Percentiles rank a stretch among this genome's conserved stretches.
These are phyloP conservation scores for Skeletonema marinoi DNA, from an alignment of 108 stramenopile genomes.

Conservation along the genomic window DNA sequence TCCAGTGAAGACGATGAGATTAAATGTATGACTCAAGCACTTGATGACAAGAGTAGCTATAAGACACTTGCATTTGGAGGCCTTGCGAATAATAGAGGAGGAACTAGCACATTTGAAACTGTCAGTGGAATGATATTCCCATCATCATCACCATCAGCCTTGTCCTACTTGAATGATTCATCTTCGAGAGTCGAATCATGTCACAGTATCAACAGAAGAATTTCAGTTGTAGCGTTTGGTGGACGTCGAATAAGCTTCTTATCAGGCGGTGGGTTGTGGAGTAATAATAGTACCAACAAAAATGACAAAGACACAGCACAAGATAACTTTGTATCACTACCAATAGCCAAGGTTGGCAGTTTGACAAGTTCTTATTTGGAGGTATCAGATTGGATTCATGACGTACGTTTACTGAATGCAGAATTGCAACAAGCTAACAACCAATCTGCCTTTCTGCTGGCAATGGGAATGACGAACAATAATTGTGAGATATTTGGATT, in stretches of 20 bases:
- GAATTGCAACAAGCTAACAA: background rate
- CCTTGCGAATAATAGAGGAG: background rate
- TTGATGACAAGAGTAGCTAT: background rate
- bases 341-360: constrained; percentile 2
- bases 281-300: background rate
- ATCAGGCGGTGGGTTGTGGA: constrained; percentile 42
- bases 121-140: constrained; percentile 16
- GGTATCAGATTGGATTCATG: constrained; percentile 71
- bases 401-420: constrained; percentile 42
- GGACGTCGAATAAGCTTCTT: constrained; percentile 37
- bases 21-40: background rate
- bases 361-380: constrained; percentile 18
- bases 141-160: constrained; percentile 1
- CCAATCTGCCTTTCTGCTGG: constrained; percentile 41
- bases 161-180: background rate
- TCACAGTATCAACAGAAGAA: background rate
- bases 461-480: constrained; percentile 58
- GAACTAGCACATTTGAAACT: constrained; percentile 2
- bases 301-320: background rate
- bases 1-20: background rate
- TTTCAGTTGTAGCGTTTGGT: constrained; percentile 23
- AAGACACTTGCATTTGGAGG: background rate
- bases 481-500: constrained; percentile 60
- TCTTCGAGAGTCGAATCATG: background rate
- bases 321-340: constrained; percentile 29